Evolutionary conservation across 257 asterid species (phyloP), one percentile per base, ranked within the genome.

Genomic region (Solanum clarkiae): DNA sequence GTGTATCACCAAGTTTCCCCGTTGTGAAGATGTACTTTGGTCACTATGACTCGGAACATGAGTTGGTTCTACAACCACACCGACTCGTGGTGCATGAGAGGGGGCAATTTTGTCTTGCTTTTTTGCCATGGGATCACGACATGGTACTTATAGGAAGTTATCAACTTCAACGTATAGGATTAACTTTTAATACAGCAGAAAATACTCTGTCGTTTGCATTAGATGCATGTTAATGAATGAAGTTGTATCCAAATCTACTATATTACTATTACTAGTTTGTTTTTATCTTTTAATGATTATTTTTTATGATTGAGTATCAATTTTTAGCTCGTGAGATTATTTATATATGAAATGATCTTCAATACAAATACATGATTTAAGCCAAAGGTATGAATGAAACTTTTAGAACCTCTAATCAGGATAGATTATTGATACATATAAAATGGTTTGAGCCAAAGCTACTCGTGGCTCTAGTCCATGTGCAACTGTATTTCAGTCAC

Each of bases 1-100:
- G 57, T n/a, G 7, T 4, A 1, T n/a, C 3, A n/a, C 57, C 36
- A 12, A 0, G 7, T 1, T 72, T 72, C 10, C 80, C 57, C 0
- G 0, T 45, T 22, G 81, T 72, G 40, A 72, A 13, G 81, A 12
- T 72, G 40, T 72, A 72, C n/a, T 72, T 72, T 0, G 57, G n/a
- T 4, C 2, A 7, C 1, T 0, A 44, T n/a, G 3, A 0, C 13
- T 7, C 20, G 0, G 10, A 22, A 1, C n/a, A 47, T 3, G 1
- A 6, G 81, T 45, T 72, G 57, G 3, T 72, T 6, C 7, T 72
- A 6, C 4, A 8, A n/a, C 81, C n/a, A 72, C 7, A 6, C 1
- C 57, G n/a, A 3, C 40, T n/a, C 3, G 0, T 45, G 18, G 12
- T 72, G n/a, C 18, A 72, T 0, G 2, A 12, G 0, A 11, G 20